Evolutionary conservation across 1,139 yeast genomes (phyloP), one percentile per base, ranked within the genome.

Genomic region (Geotrichum europaeum): DNA sequence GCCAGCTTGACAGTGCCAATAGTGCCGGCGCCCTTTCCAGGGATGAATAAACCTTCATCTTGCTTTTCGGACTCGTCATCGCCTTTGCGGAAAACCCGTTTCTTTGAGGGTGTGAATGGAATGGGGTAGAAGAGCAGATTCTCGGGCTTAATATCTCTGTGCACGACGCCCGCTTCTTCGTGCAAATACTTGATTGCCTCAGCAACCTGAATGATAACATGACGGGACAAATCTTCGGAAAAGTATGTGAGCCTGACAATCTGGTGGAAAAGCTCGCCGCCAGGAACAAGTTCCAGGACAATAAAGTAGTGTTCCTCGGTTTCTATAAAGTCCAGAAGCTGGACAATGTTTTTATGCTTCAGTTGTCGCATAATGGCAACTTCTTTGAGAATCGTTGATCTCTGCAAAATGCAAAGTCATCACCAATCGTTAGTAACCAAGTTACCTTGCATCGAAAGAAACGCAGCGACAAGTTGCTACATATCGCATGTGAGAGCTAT

Each of bases 211-310:
- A 80, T 76, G 63, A 94, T 89, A 13, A 92, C 87, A 75, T 92
- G 97, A 53, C 96, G 80, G 6, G 96, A 80, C 60, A 94, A 78
- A 65, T 86, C 86, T 72, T 94, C 99, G 53, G 91, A 83, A 72
- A 94, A 88, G 75, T 94, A 94, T 0, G 99, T 94, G 68, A 84
- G 86, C 67, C 90, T 87, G 49, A 94, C 96, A 68, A 94, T 91
- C 73, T 91, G 95, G 69, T 91, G 94, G 76, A 94, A 94, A 47
- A 94, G 84, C 75, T 95, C 99, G 32, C 99, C 99, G 20, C 99
- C 99, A 58, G 86, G 83, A 57, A 94, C 86, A 60, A 89, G 80
- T 72, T 95, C 99, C 67, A 92, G 84, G 9, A 94, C 79, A 61
- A 94, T 84, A 72, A 85, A 94, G 72, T 90, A 89, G 72, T 84